Conservation (phyloP, 2,329 filamentous ascomycete genomes). For the Zymoseptoria crescenta region DNA sequence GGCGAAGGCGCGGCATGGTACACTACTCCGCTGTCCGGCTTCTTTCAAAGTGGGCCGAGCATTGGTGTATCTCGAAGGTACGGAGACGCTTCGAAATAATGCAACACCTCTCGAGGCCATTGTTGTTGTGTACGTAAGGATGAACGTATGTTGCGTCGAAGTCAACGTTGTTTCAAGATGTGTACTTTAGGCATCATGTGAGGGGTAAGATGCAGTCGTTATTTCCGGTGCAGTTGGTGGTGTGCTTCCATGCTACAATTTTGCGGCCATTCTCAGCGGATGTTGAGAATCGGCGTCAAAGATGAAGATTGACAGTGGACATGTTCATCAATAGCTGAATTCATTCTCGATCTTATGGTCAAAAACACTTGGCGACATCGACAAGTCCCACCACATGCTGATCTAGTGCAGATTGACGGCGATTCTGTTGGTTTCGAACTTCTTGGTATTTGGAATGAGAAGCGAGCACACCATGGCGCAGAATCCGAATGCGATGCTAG, state of each 20-base stretch:
- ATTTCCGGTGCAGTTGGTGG: background rate
- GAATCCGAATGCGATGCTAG: constrained; percentile 17
- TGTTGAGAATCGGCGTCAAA: background rate
- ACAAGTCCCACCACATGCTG: background rate
- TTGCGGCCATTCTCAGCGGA: background rate
- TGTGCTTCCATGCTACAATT: background rate
- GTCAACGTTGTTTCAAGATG: background rate
- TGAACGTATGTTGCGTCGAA: background rate
- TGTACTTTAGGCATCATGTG: background rate
- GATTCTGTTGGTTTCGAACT: constrained; percentile 21
- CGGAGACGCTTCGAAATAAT: background rate
- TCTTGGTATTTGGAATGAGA: constrained; percentile 16
- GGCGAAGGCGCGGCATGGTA: background rate
- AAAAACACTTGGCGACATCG: background rate
- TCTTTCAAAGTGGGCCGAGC: background rate
- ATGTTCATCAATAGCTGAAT: background rate
- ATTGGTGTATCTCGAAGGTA: background rate
- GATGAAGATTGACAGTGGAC: background rate
- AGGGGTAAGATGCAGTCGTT: background rate
- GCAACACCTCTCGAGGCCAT: background rate
- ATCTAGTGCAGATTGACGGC: constrained; percentile 14
- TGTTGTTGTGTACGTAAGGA: background rate
- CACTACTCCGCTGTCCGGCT: background rate
- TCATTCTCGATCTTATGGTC: background rate
- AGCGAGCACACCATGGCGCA: constrained; percentile 17